A percentile compares a stretch with the other conserved stretches of the same genome.
Conservation (phyloP, 2,329 filamentous ascomycete genomes). For the Septoria linicola region DNA sequence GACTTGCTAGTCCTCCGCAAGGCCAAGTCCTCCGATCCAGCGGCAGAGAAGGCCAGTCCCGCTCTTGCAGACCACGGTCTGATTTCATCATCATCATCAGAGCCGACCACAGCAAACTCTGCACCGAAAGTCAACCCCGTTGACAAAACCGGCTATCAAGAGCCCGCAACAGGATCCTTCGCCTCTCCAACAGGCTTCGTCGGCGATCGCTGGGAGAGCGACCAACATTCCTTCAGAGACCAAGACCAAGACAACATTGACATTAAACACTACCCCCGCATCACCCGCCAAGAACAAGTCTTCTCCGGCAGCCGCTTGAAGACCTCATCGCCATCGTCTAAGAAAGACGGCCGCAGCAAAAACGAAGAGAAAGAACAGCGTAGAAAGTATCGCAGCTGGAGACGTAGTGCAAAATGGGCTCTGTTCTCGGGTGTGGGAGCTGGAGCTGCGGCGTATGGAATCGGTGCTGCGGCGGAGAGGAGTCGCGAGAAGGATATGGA, state of each 20-base stretch:
- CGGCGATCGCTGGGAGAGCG: constrained; percentile 23
- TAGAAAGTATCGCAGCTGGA: constrained; percentile 36
- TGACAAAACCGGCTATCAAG: constrained; percentile 40
- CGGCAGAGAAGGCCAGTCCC: constrained; percentile 5
- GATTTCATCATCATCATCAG: constrained; percentile 17
- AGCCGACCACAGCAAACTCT: constrained; percentile 9
- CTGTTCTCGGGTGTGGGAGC: constrained; percentile 56
- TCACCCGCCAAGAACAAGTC: constrained; percentile 49
- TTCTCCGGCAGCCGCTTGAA: constrained; percentile 45
- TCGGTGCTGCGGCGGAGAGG: constrained; percentile 58
- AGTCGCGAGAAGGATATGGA: constrained; percentile 25
- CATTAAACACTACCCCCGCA: constrained; percentile 47
- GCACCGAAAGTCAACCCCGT: constrained; percentile 56
- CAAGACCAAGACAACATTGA: too few species aligned
- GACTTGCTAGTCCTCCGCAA: constrained; percentile 68
- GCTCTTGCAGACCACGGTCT: constrained; percentile 29
- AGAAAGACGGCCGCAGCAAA: constrained; percentile 14
- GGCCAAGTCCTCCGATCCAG: constrained; percentile 42
- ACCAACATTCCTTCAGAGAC: too few species aligned
- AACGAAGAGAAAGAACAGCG: constrained; percentile 19
- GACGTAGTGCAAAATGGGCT: constrained; percentile 41
- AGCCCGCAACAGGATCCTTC: constrained; percentile 55
- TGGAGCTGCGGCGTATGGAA: constrained; percentile 57
- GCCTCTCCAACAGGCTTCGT: constrained; percentile 66
- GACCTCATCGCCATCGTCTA: constrained; percentile 37